These are phyloP conservation scores for Salvia miltiorrhiza DNA, from an alignment of 257 asterid genomes.

Conservation along the genomic window DNA sequence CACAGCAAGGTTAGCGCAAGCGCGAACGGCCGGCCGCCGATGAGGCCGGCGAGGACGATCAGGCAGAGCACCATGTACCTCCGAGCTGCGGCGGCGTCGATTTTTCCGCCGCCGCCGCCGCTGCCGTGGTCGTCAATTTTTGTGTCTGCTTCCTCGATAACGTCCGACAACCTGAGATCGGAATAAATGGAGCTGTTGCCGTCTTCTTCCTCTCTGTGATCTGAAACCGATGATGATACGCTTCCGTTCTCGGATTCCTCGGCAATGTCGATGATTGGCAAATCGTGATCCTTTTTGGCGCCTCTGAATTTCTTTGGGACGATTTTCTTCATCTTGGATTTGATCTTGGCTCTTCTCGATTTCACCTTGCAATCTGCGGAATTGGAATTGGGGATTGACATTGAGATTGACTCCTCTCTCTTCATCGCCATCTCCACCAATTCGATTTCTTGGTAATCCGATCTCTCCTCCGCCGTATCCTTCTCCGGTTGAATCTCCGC, in stretches of 20 bases:
- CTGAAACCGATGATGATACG: constrained; percentile 20
- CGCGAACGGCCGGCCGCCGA: constrained; percentile 53
- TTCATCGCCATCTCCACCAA: constrained; percentile 18
- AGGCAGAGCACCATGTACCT: constrained; percentile 33
- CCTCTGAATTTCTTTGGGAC: constrained; percentile 40
- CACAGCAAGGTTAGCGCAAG: constrained; percentile 47
- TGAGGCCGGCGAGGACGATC: constrained; percentile 62
- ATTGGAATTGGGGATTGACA: not conserved
- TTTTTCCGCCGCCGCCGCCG: not conserved
- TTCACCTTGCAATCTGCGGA: constrained; percentile 33
- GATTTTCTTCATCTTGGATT: constrained; percentile 52
- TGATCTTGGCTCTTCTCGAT: constrained; percentile 43
- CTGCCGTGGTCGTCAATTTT: constrained; percentile 8
- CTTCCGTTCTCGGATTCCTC: constrained; percentile 2
- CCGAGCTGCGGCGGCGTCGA: constrained; percentile 11
- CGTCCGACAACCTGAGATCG: constrained; percentile 4
- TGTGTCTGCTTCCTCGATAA: constrained; percentile 4
- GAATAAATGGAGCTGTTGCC: not conserved
- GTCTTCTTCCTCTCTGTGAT: constrained; percentile 22
- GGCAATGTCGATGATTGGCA: constrained; percentile 1
- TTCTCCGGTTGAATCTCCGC: constrained; percentile 28
- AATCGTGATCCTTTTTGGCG: constrained; percentile 20
- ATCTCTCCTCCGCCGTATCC: constrained; percentile 18
- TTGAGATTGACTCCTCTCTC: constrained; percentile 35
- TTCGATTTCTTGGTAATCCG: constrained; percentile 20